Evolutionary conservation across 305 asterid genomes (phyloP), one percentile per base, ranked within the genome.

Genomic region (Lippia alba): DNA sequence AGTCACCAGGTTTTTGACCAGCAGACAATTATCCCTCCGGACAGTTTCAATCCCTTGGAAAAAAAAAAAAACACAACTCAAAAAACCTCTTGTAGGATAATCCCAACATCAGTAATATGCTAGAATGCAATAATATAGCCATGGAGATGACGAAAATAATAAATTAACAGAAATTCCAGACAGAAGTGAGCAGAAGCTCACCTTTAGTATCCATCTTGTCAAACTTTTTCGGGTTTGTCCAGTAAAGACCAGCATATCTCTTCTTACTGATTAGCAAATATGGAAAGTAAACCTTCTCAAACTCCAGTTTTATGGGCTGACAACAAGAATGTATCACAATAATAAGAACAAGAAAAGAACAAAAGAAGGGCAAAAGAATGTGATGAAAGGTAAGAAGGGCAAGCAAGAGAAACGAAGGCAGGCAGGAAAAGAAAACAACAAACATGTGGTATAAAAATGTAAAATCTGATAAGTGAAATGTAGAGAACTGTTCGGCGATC

Each of bases 171-270:
- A 63, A 44, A 61, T 40, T 48, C 44, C 69, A 60, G 19, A 67
- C 57, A 46, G 64, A 67, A 66, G 60, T 14, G 74, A 60, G 77
- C 70, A 67, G 70, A 45, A 60, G 66, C 81, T 80, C 82, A 92
- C 99, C 98, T 89, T 94, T 94, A 30, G 96, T 87, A 73, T 94
- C 98, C 98, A 94, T 92, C 83, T 92, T 94, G 84, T 94, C 99
- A 75, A 83, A 89, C 80, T 92, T 94, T 76, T 83, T 77, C 51
- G 96, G 97, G 84, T 87, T 94, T 77, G 99, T 92, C 99, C 99
- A 94, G 69, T 86, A 80, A 76, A 94, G 99, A 68, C 99, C 99
- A 78, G 99, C 99, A 74, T 92, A 94, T 73, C 99, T 94, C 91
- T 94, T 94, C 90, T 94, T 94, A 86, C 99, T 94, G 64, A 94